phyloP scores from a whole-genome alignment of 768 basidiomycete genomes.

The Exidia glandulosa region DNA sequence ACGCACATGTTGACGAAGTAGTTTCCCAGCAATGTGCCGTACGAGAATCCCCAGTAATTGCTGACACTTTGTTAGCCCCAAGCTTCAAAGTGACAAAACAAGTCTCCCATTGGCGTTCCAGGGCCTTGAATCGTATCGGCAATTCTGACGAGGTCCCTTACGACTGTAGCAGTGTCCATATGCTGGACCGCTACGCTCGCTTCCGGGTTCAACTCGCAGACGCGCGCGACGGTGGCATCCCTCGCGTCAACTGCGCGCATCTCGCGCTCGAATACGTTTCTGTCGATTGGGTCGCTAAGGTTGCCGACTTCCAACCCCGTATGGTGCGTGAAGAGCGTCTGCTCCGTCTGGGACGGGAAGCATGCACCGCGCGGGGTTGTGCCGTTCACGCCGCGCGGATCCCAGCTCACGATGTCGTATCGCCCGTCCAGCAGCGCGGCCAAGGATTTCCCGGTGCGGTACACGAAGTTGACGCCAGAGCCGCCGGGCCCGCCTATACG shows the following conservation, averaged over 20 bases:
- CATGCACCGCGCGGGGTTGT: not conserved
- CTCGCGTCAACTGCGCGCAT: not conserved
- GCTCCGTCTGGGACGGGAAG: not conserved
- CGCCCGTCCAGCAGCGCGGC: not conserved
- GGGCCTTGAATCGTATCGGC: not conserved
- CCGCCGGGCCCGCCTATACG: not conserved
- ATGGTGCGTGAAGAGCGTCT: not conserved
- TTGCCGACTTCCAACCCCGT: not conserved
- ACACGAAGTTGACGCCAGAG: not conserved
- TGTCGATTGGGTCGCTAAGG: not conserved
- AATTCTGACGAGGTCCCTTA: not conserved
- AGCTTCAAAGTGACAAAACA: not conserved
- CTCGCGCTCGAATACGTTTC: not conserved
- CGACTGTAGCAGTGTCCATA: not conserved
- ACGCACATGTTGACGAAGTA: not conserved
- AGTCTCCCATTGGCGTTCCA: not conserved
- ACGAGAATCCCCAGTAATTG: not conserved
- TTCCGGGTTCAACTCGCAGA: not conserved
- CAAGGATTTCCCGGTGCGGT: not conserved
- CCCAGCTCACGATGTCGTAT: slow-evolving; percentile 1
- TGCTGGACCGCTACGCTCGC: not conserved
- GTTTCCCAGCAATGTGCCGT: not conserved
- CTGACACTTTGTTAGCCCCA: not conserved
- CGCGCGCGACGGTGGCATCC: not conserved
- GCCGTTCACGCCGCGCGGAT: not conserved